Evolutionary conservation across 257 asterid species (phyloP), one percentile per base, ranked within the genome.

Genomic region (Solanum sparsipilum): DNA sequence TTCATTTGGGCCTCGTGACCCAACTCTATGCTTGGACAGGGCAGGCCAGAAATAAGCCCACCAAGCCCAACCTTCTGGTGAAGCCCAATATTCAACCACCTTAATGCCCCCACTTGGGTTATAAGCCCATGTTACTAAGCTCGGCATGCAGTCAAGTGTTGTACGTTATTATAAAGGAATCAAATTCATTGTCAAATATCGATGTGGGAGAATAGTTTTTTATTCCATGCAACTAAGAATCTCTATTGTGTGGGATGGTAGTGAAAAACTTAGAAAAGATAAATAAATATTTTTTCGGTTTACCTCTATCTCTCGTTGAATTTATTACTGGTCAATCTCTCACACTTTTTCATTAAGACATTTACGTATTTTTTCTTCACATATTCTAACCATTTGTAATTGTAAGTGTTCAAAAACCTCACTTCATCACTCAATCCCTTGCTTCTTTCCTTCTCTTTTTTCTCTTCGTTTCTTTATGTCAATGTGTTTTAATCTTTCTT

Each of bases 111-210:
- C 78, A 71, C 41, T 7, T 71, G 25, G 15, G 13, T 32, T 8
- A 71, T 44, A 32, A 71, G 44, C 41, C 15, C 25, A 71, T 0
- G 2, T 71, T 16, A 32, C 13, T 1, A 36, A 71, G 41, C 41
- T 71, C 78, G 7, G 3, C 41, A 5, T 3, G 1, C 1, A 6
- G 0, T 0, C 0, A 0, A 1, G 13, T 32, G 6, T 32, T 20
- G 5, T 1, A 8, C 5, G 18, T 16, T 31, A 0, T 8, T 32
- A 16, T 16, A 18, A 32, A 71, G 41, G 0, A 3, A 4, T 16
- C 5, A 32, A 71, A 71, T 4, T 71, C n/a, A 4, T 71, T 71
- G 4, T 32, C 7, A 71, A 3, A 16, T 8, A 5, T 1, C 41
- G 25, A 16, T 71, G 25, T 71, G 79, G 79, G 79, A 71, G 41